A percentile compares a stretch with the other conserved stretches of the same genome.
Evolutionary conservation across 2,329 filamentous ascomycete genomes (phyloP).

Genomic region (Metarhizium brunneum): DNA sequence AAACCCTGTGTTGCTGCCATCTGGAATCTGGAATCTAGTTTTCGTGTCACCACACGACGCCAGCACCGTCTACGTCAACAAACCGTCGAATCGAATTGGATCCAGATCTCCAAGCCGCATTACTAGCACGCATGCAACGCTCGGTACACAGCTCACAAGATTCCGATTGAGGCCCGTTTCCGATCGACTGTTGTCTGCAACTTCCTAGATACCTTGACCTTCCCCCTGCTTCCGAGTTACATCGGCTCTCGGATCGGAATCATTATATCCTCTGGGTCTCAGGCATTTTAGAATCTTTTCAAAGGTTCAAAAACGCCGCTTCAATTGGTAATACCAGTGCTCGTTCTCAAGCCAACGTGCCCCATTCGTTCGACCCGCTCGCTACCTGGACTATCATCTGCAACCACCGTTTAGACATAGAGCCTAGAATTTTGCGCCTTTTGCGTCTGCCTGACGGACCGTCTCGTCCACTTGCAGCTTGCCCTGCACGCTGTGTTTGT

Average conservation of each 20-base stretch:
- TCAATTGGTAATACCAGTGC: neutral
- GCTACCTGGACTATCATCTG: neutral
- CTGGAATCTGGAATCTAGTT: neutral
- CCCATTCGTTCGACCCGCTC: neutral
- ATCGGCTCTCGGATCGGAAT: neutral
- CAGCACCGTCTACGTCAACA: neutral
- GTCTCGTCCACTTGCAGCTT: neutral
- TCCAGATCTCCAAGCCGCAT: neutral
- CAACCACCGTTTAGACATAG: neutral
- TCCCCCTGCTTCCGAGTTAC: neutral
- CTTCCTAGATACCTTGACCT: neutral
- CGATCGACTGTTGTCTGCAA: neutral
- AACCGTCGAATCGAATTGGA: neutral
- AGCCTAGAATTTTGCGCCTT: neutral
- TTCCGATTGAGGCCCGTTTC: neutral
- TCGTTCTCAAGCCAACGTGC: neutral
- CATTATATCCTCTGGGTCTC: neutral
- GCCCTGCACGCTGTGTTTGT: neutral
- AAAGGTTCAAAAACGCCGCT: neutral
- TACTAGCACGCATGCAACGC: neutral
- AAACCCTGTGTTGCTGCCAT: neutral
- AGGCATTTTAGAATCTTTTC: neutral
- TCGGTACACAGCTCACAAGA: neutral
- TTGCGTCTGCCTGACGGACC: too few species aligned
- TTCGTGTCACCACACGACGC: neutral